phyloP scores from a whole-genome alignment of 2,329 filamentous ascomycete genomes.

The Cercospora brassicicola region DNA sequence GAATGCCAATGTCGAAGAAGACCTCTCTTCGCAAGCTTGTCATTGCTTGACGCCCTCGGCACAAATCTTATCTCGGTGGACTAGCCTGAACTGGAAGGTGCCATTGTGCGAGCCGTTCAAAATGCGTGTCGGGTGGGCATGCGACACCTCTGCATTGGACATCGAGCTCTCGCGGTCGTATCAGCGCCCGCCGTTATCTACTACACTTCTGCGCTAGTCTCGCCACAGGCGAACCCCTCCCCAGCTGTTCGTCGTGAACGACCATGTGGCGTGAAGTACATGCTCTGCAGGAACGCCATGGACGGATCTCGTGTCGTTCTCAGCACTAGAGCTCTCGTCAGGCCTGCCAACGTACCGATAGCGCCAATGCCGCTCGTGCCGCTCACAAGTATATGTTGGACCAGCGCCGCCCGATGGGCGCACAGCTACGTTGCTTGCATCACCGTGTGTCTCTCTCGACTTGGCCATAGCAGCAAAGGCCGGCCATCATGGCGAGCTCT shows the following conservation, averaged over 20 bases:
- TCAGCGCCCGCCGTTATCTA: background rate
- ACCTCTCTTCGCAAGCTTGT: background rate
- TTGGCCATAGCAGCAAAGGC: background rate
- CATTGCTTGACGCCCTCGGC: background rate
- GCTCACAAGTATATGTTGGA: background rate
- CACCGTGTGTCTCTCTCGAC: background rate
- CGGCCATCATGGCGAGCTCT: constrained; percentile 15
- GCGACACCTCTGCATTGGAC: background rate
- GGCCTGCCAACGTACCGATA: background rate
- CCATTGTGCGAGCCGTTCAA: background rate
- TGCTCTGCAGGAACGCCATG: background rate
- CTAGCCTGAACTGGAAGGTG: background rate
- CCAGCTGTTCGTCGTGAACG: background rate
- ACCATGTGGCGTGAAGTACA: background rate
- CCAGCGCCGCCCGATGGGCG: background rate
- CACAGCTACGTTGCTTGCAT: background rate
- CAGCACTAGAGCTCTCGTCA: background rate
- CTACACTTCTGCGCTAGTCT: background rate
- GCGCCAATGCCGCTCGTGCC: background rate
- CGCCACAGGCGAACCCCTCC: background rate
- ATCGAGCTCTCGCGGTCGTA: background rate
- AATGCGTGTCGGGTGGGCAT: background rate
- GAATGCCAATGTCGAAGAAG: background rate
- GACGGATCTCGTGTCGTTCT: background rate
- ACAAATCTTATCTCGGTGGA: background rate